A percentile compares a stretch with the other conserved stretches of the same genome.
These are phyloP conservation scores for Chlamydomonas sphaeroides DNA, from an alignment of 139 green algal genomes.

Conservation along the genomic window DNA sequence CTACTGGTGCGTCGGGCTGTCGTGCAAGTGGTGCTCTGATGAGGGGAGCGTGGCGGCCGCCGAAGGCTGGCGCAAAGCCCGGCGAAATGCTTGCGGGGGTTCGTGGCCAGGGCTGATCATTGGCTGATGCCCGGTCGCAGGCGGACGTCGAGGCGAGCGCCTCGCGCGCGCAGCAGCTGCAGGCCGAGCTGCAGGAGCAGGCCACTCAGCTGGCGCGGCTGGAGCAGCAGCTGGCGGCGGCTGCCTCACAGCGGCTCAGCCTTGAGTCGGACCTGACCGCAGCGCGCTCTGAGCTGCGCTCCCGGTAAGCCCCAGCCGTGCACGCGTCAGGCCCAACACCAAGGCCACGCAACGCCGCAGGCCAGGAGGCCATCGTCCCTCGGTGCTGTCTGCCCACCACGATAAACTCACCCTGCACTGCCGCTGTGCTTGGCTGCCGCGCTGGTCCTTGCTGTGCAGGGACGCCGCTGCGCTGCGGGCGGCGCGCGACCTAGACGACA, in stretches of 20 bases:
- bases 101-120: no score
- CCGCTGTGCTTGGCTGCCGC: no score
- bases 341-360: no score
- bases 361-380: no score
- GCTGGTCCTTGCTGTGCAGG: no score
- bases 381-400: no score
- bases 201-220: conserved; percentile 6
- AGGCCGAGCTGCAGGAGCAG: conserved; percentile 11
- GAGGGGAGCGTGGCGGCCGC: no score
- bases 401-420: no score
- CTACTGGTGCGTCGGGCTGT: conserved; percentile 48
- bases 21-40: background rate
- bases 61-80: no score
- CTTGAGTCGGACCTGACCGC: conserved; percentile 29
- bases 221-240: conserved; percentile 32
- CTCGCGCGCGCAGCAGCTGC: background rate
- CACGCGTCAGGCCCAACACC: no score
- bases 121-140: no score
- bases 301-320: background rate
- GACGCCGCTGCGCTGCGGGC: background rate
- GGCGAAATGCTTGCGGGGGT: no score
- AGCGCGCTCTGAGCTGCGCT: background rate
- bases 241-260: background rate
- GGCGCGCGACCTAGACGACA: conserved; percentile 50
- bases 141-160: background rate